Percentiles rank a stretch among this genome's conserved stretches.
Evolutionary conservation across 495 filamentous ascomycete species (phyloP).

Genomic region (Neurospora intermedia): DNA sequence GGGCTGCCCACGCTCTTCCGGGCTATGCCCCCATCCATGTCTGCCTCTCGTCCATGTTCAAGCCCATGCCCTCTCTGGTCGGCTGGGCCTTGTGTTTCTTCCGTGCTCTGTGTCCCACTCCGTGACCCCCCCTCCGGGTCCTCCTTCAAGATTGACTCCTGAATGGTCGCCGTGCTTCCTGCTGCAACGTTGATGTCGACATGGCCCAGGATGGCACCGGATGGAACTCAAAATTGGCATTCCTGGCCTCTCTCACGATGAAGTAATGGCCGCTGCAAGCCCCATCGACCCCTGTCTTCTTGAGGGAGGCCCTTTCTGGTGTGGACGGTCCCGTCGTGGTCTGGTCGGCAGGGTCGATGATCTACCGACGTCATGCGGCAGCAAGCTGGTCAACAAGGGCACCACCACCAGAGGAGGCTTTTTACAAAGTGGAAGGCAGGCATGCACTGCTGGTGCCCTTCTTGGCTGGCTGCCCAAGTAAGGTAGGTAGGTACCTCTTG

Average conservation of each 20-base stretch:
- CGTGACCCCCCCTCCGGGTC: not conserved
- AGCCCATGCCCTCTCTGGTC: not conserved
- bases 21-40: not conserved
- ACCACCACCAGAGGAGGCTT: not conserved
- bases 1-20: not conserved
- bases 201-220: not conserved
- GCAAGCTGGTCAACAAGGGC: not conserved
- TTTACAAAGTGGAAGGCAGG: too few species aligned
- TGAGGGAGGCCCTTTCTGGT: not conserved
- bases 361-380: constrained; percentile 5
- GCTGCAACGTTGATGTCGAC: not conserved
- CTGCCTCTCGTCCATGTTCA: not conserved
- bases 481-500: not conserved
- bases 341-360: not conserved
- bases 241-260: not conserved
- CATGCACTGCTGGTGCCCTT: not conserved
- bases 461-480: not conserved
- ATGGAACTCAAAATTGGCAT: not conserved
- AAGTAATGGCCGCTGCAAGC: not conserved
- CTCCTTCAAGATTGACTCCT: not conserved
- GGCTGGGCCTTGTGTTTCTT: not conserved
- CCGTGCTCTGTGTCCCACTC: not conserved
- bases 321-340: not conserved
- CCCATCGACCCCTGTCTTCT: not conserved
- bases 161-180: not conserved